These are phyloP conservation scores for Pseudohalonectria lignicola DNA, from an alignment of 2,329 filamentous ascomycete genomes.

Conservation along the genomic window DNA sequence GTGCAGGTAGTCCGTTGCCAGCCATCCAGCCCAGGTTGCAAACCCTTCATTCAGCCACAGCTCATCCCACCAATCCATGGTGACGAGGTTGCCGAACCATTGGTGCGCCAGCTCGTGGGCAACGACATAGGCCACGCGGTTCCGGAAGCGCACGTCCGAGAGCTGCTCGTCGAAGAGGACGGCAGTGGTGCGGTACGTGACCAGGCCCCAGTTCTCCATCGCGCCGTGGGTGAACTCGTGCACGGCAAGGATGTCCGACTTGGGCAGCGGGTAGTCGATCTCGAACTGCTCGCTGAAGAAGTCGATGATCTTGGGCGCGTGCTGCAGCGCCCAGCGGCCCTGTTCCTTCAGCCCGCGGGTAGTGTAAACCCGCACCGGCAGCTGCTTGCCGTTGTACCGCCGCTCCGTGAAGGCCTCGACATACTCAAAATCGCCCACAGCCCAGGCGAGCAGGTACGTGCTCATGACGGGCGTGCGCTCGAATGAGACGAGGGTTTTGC, in stretches of 20 bases:
- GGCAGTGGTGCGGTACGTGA: slow-evolving; percentile 91
- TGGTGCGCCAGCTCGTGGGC: slow-evolving; percentile 97
- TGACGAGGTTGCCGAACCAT: slow-evolving; percentile 96
- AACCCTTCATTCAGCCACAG: slow-evolving; percentile 97
- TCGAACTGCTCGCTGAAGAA: slow-evolving; percentile 93
- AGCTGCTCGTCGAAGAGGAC: slow-evolving; percentile 92
- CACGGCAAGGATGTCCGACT: slow-evolving; percentile 81
- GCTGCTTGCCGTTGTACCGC: slow-evolving; percentile 79
- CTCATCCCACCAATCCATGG: slow-evolving; percentile 98
- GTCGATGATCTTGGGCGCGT: slow-evolving; percentile 88
- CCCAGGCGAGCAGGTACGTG: slow-evolving; percentile 86
- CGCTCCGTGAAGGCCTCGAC: slow-evolving; percentile 84
- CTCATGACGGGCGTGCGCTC: slow-evolving; percentile 84
- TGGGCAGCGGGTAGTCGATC: slow-evolving; percentile 87
- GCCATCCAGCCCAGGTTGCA: slow-evolving; percentile 96
- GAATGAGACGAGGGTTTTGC: slow-evolving; percentile 67
- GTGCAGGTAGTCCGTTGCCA: slow-evolving; percentile 81
- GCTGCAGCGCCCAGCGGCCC: slow-evolving; percentile 78
- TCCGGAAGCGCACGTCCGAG: slow-evolving; percentile 84
- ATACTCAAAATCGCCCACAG: slow-evolving; percentile 93
- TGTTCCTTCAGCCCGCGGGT: slow-evolving; percentile 91
- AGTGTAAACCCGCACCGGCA: slow-evolving; percentile 93
- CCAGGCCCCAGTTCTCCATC: slow-evolving; percentile 95
- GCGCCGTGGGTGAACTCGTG: slow-evolving; percentile 84
- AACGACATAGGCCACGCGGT: slow-evolving; percentile 90